These are phyloP conservation scores for Candida nanaspora DNA, from an alignment of 805 yeast species.

Conservation along the genomic window DNA sequence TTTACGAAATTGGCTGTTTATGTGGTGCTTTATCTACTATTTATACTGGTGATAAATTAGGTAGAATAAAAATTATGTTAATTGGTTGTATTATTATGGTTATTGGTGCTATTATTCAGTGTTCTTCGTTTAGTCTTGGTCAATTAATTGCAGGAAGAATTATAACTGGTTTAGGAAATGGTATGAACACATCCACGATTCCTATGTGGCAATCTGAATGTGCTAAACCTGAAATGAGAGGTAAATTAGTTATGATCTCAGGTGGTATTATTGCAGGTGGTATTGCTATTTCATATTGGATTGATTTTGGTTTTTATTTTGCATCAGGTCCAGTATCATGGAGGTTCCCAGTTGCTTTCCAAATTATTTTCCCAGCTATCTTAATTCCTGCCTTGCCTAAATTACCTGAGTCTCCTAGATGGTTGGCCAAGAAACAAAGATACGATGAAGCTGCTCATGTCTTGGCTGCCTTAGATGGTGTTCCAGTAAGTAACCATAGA, in stretches of 20 bases:
- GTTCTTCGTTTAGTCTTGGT: slow-evolving; percentile 15
- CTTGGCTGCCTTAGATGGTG: slow-evolving; percentile 34
- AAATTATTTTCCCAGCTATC: slow-evolving; percentile 15
- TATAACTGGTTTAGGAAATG: slow-evolving; percentile 30
- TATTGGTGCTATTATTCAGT: slow-evolving; percentile 20
- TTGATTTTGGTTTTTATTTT: slow-evolving; percentile 29
- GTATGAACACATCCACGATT: slow-evolving; percentile 26
- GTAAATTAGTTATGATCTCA: slow-evolving; percentile 22
- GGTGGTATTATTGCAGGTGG: slow-evolving; percentile 23
- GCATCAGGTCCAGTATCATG: slow-evolving; percentile 19
- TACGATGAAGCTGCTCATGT: slow-evolving; percentile 35
- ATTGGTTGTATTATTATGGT: slow-evolving; percentile 29
- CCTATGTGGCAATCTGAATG: slow-evolving; percentile 30
- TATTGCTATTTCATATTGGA: slow-evolving; percentile 28
- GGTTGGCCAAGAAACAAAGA: slow-evolving; percentile 32
- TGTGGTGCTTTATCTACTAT: slow-evolving; percentile 35
- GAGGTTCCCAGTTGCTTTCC: slow-evolving; percentile 31
- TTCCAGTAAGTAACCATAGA: slow-evolving; percentile 6
- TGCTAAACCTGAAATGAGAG: slow-evolving; percentile 25
- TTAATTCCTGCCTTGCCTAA: slow-evolving; percentile 10
- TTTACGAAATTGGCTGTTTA: slow-evolving; percentile 44
- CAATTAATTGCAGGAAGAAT: slow-evolving; percentile 26
- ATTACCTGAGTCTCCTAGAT: slow-evolving; percentile 38
- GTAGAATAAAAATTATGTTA: slow-evolving; percentile 32
- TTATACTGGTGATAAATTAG: slow-evolving; percentile 32